Evolutionary conservation across 345 rosid genomes (phyloP).

Genomic region (Arabidopsis arenosa): DNA sequence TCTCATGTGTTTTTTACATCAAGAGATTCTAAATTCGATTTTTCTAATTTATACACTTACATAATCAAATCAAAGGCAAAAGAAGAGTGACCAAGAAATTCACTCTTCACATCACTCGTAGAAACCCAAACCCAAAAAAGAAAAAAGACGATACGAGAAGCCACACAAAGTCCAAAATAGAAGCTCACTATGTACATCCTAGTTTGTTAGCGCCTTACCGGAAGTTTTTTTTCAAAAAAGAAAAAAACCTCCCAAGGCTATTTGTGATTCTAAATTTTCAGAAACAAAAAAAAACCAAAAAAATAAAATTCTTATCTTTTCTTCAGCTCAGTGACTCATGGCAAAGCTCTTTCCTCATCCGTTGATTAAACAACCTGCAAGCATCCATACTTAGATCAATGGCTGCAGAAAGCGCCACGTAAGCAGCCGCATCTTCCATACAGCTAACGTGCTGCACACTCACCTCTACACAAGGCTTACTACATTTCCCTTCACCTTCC

Average conservation of each 20-base stretch:
- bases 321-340: conserved; percentile 51
- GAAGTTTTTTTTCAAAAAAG: conserved; percentile 1
- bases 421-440: conserved; percentile 93
- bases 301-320: not conserved
- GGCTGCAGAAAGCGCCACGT: conserved; percentile 91
- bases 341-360: conserved; percentile 83
- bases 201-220: conserved; percentile 28
- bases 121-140: conserved; percentile 18
- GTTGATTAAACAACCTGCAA: conserved; percentile 83
- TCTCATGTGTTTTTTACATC: conserved; percentile 6
- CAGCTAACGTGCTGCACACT: conserved; percentile 93
- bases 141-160: not conserved
- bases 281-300: conserved; percentile 13
- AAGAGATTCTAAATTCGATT: conserved; percentile 10
- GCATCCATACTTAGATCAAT: conserved; percentile 94
- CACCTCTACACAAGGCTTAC: conserved; percentile 86
- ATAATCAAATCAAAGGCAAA: conserved; percentile 36
- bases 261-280: conserved; percentile 14
- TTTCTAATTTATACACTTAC: conserved; percentile 40
- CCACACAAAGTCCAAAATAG: conserved; percentile 36
- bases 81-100: conserved; percentile 34
- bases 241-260: conserved; percentile 17
- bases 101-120: conserved; percentile 33
- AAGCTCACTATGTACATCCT: conserved; percentile 44
- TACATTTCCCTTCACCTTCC: conserved; percentile 85